Conservation (phyloP, 805 yeast genomes). For the Jamesozyma lodderae region DNA sequence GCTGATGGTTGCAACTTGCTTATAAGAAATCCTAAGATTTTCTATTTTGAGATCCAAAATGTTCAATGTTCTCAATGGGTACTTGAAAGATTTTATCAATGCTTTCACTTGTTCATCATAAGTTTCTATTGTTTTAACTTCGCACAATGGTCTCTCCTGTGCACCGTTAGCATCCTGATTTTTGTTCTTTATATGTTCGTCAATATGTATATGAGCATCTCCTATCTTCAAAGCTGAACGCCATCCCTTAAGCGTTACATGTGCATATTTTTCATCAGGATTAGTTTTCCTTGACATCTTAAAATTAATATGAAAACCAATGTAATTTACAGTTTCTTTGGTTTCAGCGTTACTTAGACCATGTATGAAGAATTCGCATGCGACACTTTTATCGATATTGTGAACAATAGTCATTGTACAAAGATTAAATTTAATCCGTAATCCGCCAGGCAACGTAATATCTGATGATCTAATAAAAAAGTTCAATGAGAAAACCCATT, state of each 20-base stretch:
- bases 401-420: conserved; percentile 14
- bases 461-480: conserved; percentile 9
- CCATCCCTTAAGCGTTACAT: conserved; percentile 13
- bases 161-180: too few species aligned
- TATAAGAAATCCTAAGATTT: conserved; percentile 17
- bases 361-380: conserved; percentile 16
- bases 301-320: conserved; percentile 12
- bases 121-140: too few species aligned
- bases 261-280: conserved; percentile 1
- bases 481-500: conserved; percentile 11
- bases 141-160: too few species aligned
- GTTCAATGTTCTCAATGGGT: conserved; percentile 11
- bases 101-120: neutral
- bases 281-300: conserved; percentile 5
- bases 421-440: conserved; percentile 9
- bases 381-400: conserved; percentile 9
- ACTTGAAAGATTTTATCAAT: conserved; percentile 1
- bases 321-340: conserved; percentile 14
- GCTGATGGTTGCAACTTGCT: conserved; percentile 10
- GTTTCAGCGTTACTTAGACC: conserved; percentile 9
- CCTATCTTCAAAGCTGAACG: conserved; percentile 14
- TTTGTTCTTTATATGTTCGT: conserved; percentile 2
- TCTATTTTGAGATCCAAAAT: conserved; percentile 27
- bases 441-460: conserved; percentile 7
- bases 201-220: conserved; percentile 11